Conservation (phyloP, 345 rosid genomes). For the Adansonia digitata region DNA sequence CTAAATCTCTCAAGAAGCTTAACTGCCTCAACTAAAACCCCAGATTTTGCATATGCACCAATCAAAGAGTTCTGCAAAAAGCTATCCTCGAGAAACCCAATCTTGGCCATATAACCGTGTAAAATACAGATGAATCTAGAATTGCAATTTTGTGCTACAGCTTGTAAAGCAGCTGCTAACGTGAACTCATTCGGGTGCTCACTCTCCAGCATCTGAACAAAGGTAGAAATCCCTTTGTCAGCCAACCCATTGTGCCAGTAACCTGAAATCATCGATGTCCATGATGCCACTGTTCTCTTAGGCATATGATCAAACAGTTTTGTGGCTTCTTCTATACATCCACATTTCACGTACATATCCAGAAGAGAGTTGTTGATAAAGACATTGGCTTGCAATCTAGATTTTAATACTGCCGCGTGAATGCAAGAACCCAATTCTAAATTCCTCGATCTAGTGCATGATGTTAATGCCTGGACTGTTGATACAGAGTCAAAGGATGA, state of each 20-base stretch:
- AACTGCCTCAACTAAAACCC: conserved; percentile 19
- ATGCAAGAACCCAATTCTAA: conserved; percentile 20
- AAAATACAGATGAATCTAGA: conserved; percentile 17
- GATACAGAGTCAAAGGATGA: conserved; percentile 4
- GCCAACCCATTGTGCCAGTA: conserved; percentile 19
- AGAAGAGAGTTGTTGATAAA: conserved; percentile 26
- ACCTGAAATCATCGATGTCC: conserved; percentile 43
- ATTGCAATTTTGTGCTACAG: conserved; percentile 24
- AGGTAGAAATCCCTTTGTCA: conserved; percentile 20
- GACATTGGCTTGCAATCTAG: conserved; percentile 17
- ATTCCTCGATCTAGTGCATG: conserved; percentile 12
- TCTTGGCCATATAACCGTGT: conserved; percentile 34
- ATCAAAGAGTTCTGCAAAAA: conserved; percentile 41
- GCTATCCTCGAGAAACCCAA: conserved; percentile 28
- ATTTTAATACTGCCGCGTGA: conserved; percentile 22
- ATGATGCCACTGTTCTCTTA: conserved; percentile 33
- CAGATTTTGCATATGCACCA: conserved; percentile 40
- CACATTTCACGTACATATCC: conserved; percentile 26
- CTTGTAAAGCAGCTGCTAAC: conserved; percentile 33
- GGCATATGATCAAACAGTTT: conserved; percentile 42
- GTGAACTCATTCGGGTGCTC: conserved; percentile 37
- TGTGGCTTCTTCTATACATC: conserved; percentile 14
- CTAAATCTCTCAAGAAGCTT: conserved; percentile 28
- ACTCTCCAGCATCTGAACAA: conserved; percentile 27
- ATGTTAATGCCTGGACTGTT: not conserved